Evolutionary conservation across 2,329 filamentous ascomycete species (phyloP).

Genomic region (Colletotrichum falcatum): DNA sequence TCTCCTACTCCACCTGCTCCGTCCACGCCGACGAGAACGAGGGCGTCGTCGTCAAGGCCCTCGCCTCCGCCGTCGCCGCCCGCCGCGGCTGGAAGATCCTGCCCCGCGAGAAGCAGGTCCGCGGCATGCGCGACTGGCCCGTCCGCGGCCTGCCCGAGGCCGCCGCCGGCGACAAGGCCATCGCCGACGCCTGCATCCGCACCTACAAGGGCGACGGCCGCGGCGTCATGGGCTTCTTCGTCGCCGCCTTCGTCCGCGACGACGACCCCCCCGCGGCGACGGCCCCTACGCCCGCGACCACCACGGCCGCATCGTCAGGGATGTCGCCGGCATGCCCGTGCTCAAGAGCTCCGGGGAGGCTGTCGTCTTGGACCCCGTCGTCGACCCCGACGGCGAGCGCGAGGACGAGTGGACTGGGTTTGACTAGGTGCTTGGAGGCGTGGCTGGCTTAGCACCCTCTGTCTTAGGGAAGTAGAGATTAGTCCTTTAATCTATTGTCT

Average conservation of each 20-base stretch:
- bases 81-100: slow-evolving; percentile 83
- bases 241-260: slow-evolving; percentile 84
- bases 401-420: slow-evolving; percentile 50
- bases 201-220: slow-evolving; percentile 84
- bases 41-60: slow-evolving; percentile 78
- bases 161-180: slow-evolving; percentile 60
- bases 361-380: slow-evolving; percentile 44
- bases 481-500: too few species aligned
- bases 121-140: slow-evolving; percentile 81
- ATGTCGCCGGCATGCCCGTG: slow-evolving; percentile 54
- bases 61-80: slow-evolving; percentile 75
- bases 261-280: slow-evolving; percentile 49
- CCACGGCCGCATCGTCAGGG: slow-evolving; percentile 63
- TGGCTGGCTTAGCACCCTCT: too few species aligned
- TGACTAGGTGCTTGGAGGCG: slow-evolving; percentile 41
- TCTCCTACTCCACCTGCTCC: slow-evolving; percentile 96
- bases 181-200: slow-evolving; percentile 82
- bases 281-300: slow-evolving; percentile 67
- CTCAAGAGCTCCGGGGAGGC: slow-evolving; percentile 51
- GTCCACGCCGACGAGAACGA: slow-evolving; percentile 92
- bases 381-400: slow-evolving; percentile 47
- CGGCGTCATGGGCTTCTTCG: slow-evolving; percentile 95
- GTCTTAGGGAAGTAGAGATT: too few species aligned
- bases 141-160: slow-evolving; percentile 70
- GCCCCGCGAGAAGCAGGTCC: slow-evolving; percentile 76